Conservation (phyloP, 164 flowering plant species). For the Warburgia ugandensis region DNA sequence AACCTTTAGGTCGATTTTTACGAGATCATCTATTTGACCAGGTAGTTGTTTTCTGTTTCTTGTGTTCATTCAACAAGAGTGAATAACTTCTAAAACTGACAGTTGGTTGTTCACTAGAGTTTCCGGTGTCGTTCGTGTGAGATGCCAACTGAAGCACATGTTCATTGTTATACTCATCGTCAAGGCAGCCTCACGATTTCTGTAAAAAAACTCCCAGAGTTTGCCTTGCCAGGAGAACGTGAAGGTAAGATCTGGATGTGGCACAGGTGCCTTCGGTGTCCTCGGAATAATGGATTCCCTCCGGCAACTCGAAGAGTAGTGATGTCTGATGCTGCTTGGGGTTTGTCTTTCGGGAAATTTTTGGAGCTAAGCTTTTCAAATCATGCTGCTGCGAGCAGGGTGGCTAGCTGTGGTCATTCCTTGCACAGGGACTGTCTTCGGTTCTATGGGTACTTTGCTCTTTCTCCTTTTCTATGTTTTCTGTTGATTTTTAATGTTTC, state of each 20-base stretch:
- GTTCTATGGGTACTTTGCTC: conserved; percentile 78
- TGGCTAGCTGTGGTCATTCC: conserved; percentile 98
- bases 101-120: conserved; percentile 33
- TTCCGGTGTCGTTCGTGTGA: conserved; percentile 77
- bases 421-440: conserved; percentile 97
- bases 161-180: conserved; percentile 92
- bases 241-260: conserved; percentile 99
- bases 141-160: conserved; percentile 96
- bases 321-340: conserved; percentile 99
- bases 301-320: conserved; percentile 87
- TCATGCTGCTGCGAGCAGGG: conserved; percentile 99
- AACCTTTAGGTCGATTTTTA: conserved; percentile 85
- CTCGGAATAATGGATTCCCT: conserved; percentile 71
- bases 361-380: conserved; percentile 99
- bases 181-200: conserved; percentile 97
- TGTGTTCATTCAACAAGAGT: neutral
- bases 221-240: conserved; percentile 68
- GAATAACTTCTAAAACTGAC: too few relatives aligned
- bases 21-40: conserved; percentile 88
- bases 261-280: conserved; percentile 92
- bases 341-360: conserved; percentile 96
- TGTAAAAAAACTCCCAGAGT: conserved; percentile 73
- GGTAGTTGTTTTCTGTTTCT: conserved; percentile 26
- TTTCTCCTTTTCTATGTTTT: neutral
- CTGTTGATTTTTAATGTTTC: neutral